Evolutionary conservation across 1,284 basidiomycete species (phyloP), one percentile per base, ranked within the genome.

Genomic region (Cryptococcus sp.): DNA sequence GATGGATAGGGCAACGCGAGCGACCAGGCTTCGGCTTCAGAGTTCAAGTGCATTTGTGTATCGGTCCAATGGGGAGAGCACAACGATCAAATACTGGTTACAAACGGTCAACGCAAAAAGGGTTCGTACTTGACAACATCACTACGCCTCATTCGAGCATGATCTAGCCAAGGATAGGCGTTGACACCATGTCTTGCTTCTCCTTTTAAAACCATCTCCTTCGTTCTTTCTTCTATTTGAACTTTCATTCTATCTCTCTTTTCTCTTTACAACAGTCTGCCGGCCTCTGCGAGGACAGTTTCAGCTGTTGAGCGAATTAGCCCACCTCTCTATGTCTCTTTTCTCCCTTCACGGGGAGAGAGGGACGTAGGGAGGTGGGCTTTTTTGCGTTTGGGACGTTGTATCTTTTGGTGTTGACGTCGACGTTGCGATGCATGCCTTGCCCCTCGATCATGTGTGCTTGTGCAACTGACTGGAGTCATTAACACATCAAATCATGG

Each of bases 361-460:
- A 27, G 13, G 7, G 58, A 40, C 6, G 50, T 46, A 39, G 56
- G 55, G 58, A 59, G 61, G 57, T 61, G 64, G 64, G 61, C 61
- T 66, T 63, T 66, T 66, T 66, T 63, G 60, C 58, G 57, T 65
- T 56, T 45, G 52, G 54, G 46, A 20, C 54, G n/a, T 39, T 2
- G 20, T 19, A 47, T 20, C 22, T 2, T 35, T 35, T 13, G 13
- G 31, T 10, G 5, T 35, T 35, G 7, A 35, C 31, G 5, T 35
- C 10, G 7, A 35, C 31, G 31, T 35, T 13, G 31, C 31, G 23
- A 50, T 50, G 23, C n/a, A 41, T 39, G 35, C 19, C 50, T 41
- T 39, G 22, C 7, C 31, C 10, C 8, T 23, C 25, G 25, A 25
- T 35, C 31, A 35, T 35, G 8, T 35, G 31, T 35, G 13, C 13